Percentiles rank a stretch among this genome's conserved stretches.
Conservation (phyloP, 2,329 filamentous ascomycete genomes). For the Aspergillus candidus region DNA sequence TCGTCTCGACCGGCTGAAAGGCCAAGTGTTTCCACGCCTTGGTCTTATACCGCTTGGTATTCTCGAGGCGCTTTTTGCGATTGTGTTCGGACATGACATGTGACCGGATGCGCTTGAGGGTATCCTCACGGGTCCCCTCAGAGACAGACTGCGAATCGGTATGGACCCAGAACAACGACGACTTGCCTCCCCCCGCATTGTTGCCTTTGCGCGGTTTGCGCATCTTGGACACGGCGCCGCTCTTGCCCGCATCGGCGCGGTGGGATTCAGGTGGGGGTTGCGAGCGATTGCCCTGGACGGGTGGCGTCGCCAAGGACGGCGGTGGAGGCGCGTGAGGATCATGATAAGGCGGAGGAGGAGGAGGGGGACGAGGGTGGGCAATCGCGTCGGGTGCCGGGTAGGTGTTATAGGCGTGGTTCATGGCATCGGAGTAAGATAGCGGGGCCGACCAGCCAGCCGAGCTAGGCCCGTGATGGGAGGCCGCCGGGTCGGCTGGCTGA, state of each 20-base stretch:
- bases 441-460: slow-evolving; percentile 12
- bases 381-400: too few relatives aligned
- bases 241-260: slow-evolving; percentile 13
- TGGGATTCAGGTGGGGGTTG: slow-evolving; percentile 3
- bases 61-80: slow-evolving; percentile 37
- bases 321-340: slow-evolving; percentile 4
- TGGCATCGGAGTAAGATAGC: not conserved
- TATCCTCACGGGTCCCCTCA: slow-evolving; percentile 33
- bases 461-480: slow-evolving; percentile 17
- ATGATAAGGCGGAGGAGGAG: slow-evolving; percentile 1
- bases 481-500: slow-evolving; percentile 13
- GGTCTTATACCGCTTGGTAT: slow-evolving; percentile 34
- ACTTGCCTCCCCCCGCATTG: slow-evolving; percentile 24
- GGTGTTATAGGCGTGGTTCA: too few relatives aligned
- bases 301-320: slow-evolving; percentile 4
- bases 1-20: slow-evolving; percentile 27
- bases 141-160: slow-evolving; percentile 34
- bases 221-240: slow-evolving; percentile 21
- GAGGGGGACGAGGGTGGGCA: slow-evolving; percentile 3
- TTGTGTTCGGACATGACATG: slow-evolving; percentile 41
- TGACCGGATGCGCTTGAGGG: slow-evolving; percentile 37
- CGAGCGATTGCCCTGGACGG: slow-evolving; percentile 1
- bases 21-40: slow-evolving; percentile 35
- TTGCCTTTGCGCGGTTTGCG: slow-evolving; percentile 31
- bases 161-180: slow-evolving; percentile 38